Conservation (phyloP, 2,329 filamentous ascomycete species). For the Metarhizium robertsii region DNA sequence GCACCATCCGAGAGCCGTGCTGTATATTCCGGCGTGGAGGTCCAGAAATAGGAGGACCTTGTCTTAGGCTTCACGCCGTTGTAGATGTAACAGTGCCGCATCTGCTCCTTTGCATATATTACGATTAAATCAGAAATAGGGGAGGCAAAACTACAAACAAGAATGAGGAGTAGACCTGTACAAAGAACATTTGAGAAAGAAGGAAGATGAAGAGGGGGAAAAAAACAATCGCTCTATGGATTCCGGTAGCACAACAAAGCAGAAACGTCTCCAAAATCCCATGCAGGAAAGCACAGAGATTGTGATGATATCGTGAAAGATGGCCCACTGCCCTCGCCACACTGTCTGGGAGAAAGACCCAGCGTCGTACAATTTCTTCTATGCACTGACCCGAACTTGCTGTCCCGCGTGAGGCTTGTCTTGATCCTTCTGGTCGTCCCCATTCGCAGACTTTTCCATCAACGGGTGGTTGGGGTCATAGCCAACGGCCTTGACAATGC, state of each 20-base stretch:
- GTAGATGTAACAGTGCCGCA: background rate
- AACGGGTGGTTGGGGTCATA: slow-evolving; percentile 61
- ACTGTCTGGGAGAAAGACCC: no score
- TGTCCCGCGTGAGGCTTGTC: background rate
- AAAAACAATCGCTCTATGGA: no score
- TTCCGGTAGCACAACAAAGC: no score
- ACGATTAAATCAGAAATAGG: no score
- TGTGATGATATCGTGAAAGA: background rate
- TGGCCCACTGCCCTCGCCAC: no score
- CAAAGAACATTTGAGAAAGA: no score
- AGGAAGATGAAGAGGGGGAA: no score
- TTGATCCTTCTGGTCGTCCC: slow-evolving; percentile 3
- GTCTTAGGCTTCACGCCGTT: background rate
- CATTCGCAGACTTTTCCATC: slow-evolving; percentile 9
- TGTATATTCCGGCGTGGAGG: background rate
- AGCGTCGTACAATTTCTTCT: background rate
- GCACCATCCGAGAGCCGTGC: background rate
- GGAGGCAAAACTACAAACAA: no score
- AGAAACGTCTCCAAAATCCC: no score
- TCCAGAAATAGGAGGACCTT: background rate
- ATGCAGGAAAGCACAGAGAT: background rate
- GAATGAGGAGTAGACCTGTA: no score
- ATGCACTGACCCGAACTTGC: slow-evolving; percentile 5
- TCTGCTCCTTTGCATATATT: background rate
- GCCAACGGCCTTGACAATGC: slow-evolving; percentile 84